Evolutionary conservation across 2,329 filamentous ascomycete genomes (phyloP).

Genomic region (Sporothrix variecibatus): DNA sequence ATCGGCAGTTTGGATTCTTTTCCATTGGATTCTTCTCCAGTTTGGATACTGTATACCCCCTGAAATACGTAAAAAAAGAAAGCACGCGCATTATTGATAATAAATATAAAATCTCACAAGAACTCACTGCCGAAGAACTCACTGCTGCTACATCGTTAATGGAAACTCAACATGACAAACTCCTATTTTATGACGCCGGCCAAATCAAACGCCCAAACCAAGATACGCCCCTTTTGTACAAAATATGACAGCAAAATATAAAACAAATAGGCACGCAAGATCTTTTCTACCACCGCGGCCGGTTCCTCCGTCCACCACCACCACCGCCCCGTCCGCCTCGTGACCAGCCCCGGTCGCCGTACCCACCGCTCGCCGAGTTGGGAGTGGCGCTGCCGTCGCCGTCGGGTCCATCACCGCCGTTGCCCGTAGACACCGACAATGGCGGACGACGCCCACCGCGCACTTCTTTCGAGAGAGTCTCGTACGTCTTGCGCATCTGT

Average conservation of each 20-base stretch:
- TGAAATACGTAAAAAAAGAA: constrained; percentile 3
- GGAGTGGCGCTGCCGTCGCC: constrained; percentile 43
- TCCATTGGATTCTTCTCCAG: neutral
- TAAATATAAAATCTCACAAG: neutral
- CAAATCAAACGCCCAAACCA: neutral
- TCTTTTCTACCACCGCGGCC: constrained; percentile 49
- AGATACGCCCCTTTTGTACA: neutral
- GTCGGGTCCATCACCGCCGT: constrained; percentile 41
- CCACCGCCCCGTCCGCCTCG: constrained; percentile 55
- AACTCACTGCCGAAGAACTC: neutral
- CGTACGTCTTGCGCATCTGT: constrained; percentile 93
- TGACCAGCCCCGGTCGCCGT: constrained; percentile 46
- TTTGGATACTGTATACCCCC: neutral
- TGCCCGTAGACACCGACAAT: constrained; percentile 47
- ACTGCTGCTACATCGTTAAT: neutral
- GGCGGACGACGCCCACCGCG: constrained; percentile 45
- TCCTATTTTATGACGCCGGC: neutral
- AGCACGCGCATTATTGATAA: neutral
- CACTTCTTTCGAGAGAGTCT: constrained; percentile 83
- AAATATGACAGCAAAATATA: neutral
- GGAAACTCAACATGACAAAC: neutral
- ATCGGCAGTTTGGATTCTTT: neutral
- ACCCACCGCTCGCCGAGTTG: constrained; percentile 45
- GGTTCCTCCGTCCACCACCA: constrained; percentile 52
- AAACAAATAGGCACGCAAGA: neutral